Evolutionary conservation across 2,329 filamentous ascomycete species (phyloP), one percentile per base, ranked within the genome.

Genomic region (Cyphellophora attinorum): DNA sequence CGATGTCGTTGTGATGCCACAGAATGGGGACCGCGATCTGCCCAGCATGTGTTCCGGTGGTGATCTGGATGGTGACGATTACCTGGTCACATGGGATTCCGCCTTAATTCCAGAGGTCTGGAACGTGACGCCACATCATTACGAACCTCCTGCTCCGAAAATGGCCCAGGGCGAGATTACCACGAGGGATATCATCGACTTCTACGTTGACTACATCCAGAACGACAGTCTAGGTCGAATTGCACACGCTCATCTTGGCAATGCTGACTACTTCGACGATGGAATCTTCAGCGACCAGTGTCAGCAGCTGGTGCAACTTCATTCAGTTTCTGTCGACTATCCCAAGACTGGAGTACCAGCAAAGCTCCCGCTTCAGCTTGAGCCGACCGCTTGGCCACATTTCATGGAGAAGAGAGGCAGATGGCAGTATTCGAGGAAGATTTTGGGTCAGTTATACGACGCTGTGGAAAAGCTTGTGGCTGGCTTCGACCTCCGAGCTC

Each of bases 41-140:
- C 77, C 88, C 1, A 86, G 82, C 50, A 96, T 96, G 89, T 86
- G 91, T 44, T 94, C 91, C 3, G 91, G 91, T 2, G 91, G 91
- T 0, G 91, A 98, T 52, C 70, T 98, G 0, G 91, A 98, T 52
- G 91, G 91, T 0, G 91, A 98, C 50, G 91, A 98, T 53, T 98
- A 86, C 54, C 79, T 96, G 36, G 77, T 96, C 4, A 81, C 95
- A 29, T 98, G 91, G 89, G 88, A 98, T 46, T 55, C 68, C 14
- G 70, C 74, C 11, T 63, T 98, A 5, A 65, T 93, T 16, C 85
- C 85, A 0, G 45, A 58, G 1, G 61, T 72, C 33, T 84, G 82
- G 74, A 84, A 91, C 46, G 65, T 73, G 19, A 61, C 70, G 1
- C 79, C 91, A 0, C 94, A 96, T 85, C 70, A 81, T 43, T 91